phyloP scores from a whole-genome alignment of 179 eudicot species.

The Vitellaria paradoxa region DNA sequence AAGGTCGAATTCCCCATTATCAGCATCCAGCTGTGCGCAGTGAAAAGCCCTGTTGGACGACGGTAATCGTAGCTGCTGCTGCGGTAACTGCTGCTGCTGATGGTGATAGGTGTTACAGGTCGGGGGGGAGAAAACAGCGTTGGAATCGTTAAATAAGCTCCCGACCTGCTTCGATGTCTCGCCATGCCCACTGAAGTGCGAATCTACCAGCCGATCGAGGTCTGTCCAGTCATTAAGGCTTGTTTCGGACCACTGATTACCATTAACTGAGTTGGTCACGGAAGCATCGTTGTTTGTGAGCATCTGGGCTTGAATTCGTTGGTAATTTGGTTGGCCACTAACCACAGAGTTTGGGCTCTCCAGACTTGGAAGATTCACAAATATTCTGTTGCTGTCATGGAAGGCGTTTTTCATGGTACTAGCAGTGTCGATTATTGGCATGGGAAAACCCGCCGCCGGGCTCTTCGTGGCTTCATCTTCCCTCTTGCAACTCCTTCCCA shows the following conservation, averaged over 20 bases:
- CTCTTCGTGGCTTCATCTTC: slow-evolving; percentile 11
- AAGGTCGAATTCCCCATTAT: slow-evolving; percentile 1
- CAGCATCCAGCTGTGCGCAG: neutral
- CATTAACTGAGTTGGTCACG: neutral
- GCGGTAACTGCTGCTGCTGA: too few relatives aligned
- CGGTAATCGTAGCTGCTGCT: neutral
- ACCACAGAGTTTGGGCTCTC: slow-evolving; percentile 23
- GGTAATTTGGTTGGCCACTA: slow-evolving; percentile 13
- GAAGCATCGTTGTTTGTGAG: slow-evolving; percentile 19
- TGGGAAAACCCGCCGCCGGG: neutral
- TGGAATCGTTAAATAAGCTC: neutral
- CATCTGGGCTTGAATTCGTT: slow-evolving; percentile 12
- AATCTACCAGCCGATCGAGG: slow-evolving; percentile 49
- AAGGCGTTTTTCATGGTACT: neutral
- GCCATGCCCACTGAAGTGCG: slow-evolving; percentile 44
- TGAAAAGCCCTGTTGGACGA: neutral
- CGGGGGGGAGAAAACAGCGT: neutral
- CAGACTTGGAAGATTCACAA: slow-evolving; percentile 47
- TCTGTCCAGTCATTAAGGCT: slow-evolving; percentile 43
- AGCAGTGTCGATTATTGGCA: neutral
- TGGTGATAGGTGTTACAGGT: neutral
- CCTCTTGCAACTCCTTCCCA: slow-evolving; percentile 25
- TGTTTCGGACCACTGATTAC: slow-evolving; percentile 3
- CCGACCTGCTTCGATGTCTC: neutral
- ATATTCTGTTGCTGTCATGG: slow-evolving; percentile 12